These are phyloP conservation scores for Penicillium nordicum DNA, from an alignment of 2,329 filamentous ascomycete species.

Conservation along the genomic window DNA sequence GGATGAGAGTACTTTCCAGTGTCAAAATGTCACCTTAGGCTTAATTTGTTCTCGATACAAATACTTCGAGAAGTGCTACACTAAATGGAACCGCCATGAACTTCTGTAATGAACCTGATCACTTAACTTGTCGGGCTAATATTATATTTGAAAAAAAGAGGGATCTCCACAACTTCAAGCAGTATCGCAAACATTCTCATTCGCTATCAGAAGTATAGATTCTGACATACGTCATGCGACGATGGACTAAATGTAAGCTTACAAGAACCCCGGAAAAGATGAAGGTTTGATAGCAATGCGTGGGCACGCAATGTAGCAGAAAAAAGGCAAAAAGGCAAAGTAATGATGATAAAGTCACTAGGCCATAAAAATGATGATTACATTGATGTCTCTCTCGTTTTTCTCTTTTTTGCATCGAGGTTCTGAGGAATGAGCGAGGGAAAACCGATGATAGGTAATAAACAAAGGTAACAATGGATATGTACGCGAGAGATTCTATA, in stretches of 20 bases:
- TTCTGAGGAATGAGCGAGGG: background rate
- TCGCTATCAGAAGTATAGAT: background rate
- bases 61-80: background rate
- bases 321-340: background rate
- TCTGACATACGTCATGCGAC: background rate
- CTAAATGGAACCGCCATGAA: background rate
- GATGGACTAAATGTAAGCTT: background rate
- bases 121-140: background rate
- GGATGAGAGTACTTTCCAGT: background rate
- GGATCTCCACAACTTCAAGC: background rate
- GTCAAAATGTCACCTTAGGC: background rate
- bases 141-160: too few relatives aligned
- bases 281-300: background rate
- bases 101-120: too few relatives aligned
- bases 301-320: background rate
- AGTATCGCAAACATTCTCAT: background rate
- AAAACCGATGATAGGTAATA: background rate
- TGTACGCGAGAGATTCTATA: constrained; percentile 10
- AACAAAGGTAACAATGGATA: constrained; percentile 6
- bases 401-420: constrained; percentile 1
- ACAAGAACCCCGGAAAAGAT: background rate
- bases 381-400: background rate
- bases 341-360: background rate
- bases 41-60: background rate
- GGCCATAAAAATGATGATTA: constrained; percentile 1